Conservation (phyloP, 2,329 filamentous ascomycete genomes). For the Stachybotrys elegans region DNA sequence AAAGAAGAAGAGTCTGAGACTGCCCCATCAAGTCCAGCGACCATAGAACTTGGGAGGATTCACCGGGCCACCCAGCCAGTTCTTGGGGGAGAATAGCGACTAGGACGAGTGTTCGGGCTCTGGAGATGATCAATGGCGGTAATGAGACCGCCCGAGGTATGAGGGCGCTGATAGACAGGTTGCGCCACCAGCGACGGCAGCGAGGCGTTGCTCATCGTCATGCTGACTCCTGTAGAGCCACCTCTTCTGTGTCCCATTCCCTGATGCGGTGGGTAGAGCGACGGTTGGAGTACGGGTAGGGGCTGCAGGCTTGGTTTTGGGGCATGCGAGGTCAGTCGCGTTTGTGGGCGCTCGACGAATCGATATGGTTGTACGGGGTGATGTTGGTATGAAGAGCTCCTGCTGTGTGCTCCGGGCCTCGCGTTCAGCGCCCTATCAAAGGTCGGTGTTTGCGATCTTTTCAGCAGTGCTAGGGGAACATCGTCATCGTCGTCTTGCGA, state of each 20-base stretch:
- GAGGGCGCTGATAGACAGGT: background rate
- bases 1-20: too few relatives aligned
- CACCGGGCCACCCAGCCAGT: background rate
- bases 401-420: background rate
- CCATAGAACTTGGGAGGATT: constrained; percentile 1
- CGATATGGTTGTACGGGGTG: background rate
- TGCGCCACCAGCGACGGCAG: background rate
- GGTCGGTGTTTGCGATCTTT: background rate
- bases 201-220: background rate
- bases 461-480: background rate
- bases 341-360: background rate
- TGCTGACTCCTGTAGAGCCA: background rate
- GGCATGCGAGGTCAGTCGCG: background rate
- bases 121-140: background rate
- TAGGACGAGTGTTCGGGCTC: background rate
- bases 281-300: background rate
- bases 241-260: background rate
- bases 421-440: background rate
- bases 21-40: background rate
- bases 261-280: background rate
- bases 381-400: background rate
- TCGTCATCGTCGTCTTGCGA: background rate
- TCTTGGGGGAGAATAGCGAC: background rate
- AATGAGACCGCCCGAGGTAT: background rate
- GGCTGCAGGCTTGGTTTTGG: background rate